Conservation (phyloP, 352 stramenopile genomes). For the Phytophthora rubi region DNA sequence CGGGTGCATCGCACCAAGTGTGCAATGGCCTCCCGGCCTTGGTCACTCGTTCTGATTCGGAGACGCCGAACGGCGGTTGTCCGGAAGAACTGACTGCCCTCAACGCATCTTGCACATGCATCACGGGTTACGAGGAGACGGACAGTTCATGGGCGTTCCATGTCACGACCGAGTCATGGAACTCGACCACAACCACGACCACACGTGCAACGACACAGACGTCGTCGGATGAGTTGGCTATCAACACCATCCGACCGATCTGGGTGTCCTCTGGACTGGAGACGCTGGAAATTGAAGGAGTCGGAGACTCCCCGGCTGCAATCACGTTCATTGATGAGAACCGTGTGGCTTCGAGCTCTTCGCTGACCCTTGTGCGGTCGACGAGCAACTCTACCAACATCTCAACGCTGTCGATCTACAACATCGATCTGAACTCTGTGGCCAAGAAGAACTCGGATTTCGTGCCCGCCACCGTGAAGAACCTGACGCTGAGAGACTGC, state of each 20-base stretch:
- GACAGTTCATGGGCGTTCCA: conserved; percentile 37
- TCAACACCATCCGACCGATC: conserved; percentile 40
- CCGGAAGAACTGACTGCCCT: conserved; percentile 41
- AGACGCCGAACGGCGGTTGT: conserved; percentile 43
- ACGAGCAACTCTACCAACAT: conserved; percentile 32
- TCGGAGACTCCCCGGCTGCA: conserved; percentile 12
- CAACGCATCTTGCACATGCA: conserved; percentile 50
- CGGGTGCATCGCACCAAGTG: conserved; percentile 22
- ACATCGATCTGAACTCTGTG: conserved; percentile 40
- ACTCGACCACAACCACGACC: conserved; percentile 15
- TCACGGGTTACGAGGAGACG: conserved; percentile 38
- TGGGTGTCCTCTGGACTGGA: conserved; percentile 40
- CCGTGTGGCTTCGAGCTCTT: conserved; percentile 25
- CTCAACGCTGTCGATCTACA: conserved; percentile 41
- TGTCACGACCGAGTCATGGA: conserved; percentile 29
- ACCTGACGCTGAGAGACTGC: conserved; percentile 51
- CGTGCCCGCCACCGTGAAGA: conserved; percentile 41
- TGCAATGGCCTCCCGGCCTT: conserved; percentile 41
- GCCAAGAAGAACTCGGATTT: conserved; percentile 34
- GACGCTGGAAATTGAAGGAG: conserved; percentile 34
- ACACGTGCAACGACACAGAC: conserved; percentile 30
- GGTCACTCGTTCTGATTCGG: conserved; percentile 35
- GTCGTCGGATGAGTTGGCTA: conserved; percentile 29
- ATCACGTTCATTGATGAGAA: conserved; percentile 42
- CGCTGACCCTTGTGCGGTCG: conserved; percentile 33